Conservation (phyloP, 129 eudicot species). For the Flaveria brownii region DNA sequence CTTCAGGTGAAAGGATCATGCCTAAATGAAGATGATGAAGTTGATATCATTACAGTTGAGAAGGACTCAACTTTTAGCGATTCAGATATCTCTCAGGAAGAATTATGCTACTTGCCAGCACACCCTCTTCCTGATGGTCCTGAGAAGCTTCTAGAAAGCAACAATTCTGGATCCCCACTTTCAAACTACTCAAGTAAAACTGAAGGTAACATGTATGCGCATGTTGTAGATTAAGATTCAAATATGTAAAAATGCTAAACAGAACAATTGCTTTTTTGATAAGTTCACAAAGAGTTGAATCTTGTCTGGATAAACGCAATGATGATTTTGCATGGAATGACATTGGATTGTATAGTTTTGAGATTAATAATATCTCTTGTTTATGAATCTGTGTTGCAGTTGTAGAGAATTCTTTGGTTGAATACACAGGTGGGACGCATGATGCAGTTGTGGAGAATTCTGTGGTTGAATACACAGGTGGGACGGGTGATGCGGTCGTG, state of each 20-base stretch:
- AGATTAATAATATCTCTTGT: not conserved
- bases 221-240: not conserved
- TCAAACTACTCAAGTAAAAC: slow-evolving; percentile 61
- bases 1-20: slow-evolving; percentile 51
- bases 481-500: slow-evolving; percentile 25
- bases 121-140: slow-evolving; percentile 66
- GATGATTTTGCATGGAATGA: not conserved
- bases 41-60: slow-evolving; percentile 69
- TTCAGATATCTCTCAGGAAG: slow-evolving; percentile 80
- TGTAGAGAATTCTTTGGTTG: not conserved
- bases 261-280: not conserved
- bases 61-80: slow-evolving; percentile 77
- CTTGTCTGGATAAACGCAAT: slow-evolving; percentile 7
- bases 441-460: slow-evolving; percentile 4
- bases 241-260: not conserved
- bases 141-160: slow-evolving; percentile 9
- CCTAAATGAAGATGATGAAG: slow-evolving; percentile 73
- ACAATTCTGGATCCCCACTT: slow-evolving; percentile 47
- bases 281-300: not conserved
- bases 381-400: slow-evolving; percentile 31
- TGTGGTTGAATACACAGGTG: slow-evolving; percentile 10
- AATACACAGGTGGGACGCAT: not conserved
- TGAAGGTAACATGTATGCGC: slow-evolving; percentile 52
- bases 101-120: slow-evolving; percentile 71
- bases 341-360: slow-evolving; percentile 1